phyloP scores from a whole-genome alignment of 2,329 filamentous ascomycete species.

The Rutstroemia sp. region DNA sequence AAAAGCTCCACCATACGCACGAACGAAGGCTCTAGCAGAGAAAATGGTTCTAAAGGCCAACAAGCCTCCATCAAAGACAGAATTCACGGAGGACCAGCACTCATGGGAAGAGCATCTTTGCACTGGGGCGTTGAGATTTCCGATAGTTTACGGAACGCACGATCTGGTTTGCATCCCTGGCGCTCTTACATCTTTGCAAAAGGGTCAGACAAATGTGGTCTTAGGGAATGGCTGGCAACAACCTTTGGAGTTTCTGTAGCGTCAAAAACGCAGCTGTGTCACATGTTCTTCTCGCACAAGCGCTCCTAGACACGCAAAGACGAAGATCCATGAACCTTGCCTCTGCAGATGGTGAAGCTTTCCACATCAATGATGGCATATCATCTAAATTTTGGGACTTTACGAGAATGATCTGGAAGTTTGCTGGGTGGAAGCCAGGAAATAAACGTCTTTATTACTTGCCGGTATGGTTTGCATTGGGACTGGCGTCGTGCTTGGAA shows the following conservation, averaged over 20 bases:
- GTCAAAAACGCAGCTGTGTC: not conserved
- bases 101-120: not conserved
- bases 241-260: constrained; percentile 4
- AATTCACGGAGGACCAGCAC: not conserved
- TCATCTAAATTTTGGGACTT: not conserved
- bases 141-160: constrained; percentile 2
- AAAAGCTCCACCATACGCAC: not conserved
- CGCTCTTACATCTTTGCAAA: not conserved
- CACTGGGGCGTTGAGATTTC: not conserved
- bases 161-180: not conserved
- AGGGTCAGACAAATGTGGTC: not conserved
- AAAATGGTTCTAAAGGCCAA: not conserved
- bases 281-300: not conserved
- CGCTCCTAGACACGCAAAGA: not conserved
- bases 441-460: not conserved
- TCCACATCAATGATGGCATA: constrained; percentile 1
- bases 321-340: not conserved
- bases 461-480: not conserved
- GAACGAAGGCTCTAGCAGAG: constrained; percentile 1
- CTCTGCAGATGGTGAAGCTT: not conserved
- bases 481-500: not conserved
- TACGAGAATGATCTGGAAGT: constrained; percentile 1
- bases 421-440: not conserved
- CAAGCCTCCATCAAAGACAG: not conserved
- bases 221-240: not conserved